phyloP scores from a whole-genome alignment of 2,329 filamentous ascomycete genomes.

The Pestalotiopsis sp. region DNA sequence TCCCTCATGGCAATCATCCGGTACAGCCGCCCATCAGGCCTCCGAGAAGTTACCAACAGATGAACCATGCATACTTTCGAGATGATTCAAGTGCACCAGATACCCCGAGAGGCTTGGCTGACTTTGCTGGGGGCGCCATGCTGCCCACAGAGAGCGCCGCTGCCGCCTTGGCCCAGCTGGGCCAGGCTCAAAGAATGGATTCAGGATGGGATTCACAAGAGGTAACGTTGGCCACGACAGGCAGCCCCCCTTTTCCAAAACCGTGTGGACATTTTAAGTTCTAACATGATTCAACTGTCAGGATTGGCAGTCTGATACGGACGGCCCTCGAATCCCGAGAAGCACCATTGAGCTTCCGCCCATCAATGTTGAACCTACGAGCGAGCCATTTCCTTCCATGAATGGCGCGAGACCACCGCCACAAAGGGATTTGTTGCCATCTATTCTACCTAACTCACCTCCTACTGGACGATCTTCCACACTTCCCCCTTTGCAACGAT shows the following conservation, averaged over 20 bases:
- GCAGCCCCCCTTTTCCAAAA: conserved; percentile 15
- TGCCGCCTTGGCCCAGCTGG: conserved; percentile 83
- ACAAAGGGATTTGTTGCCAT: conserved; percentile 78
- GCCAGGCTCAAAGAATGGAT: conserved; percentile 74
- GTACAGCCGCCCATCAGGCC: conserved; percentile 18
- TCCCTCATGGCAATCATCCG: conserved; percentile 27
- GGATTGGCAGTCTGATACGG: conserved; percentile 74
- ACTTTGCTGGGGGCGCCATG: conserved; percentile 65
- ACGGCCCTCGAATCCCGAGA: conserved; percentile 65
- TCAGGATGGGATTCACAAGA: conserved; percentile 78
- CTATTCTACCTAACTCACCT: conserved; percentile 79
- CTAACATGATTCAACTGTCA: conserved; percentile 31
- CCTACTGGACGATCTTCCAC: conserved; percentile 81
- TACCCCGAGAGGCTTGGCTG: conserved; percentile 70
- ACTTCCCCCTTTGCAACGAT: conserved; percentile 78
- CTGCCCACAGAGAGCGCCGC: conserved; percentile 77
- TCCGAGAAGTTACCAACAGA: conserved; percentile 9
- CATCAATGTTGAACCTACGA: conserved; percentile 70
- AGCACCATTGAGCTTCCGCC: conserved; percentile 75
- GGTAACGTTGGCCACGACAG: conserved; percentile 48
- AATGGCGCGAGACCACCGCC: conserved; percentile 50
- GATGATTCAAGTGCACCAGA: conserved; percentile 69
- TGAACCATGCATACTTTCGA: conserved; percentile 62
- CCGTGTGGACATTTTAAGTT: conserved; percentile 19
- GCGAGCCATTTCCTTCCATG: conserved; percentile 70